Base-by-base conservation (phyloP, 2,329 filamentous ascomycete species). In the Sporothrix phasma region DNA sequence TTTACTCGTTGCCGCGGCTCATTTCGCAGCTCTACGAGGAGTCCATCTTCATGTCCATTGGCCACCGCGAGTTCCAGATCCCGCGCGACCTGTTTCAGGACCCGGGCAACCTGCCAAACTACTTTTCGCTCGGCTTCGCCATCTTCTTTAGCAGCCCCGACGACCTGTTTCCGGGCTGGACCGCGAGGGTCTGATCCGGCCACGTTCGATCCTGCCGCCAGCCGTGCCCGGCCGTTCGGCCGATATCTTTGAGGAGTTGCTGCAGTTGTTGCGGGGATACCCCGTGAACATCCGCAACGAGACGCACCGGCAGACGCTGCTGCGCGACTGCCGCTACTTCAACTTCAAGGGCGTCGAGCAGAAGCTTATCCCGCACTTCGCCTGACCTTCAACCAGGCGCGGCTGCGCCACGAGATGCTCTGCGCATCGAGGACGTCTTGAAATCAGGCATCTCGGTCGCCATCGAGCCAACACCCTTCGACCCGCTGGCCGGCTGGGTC, bases 311-410 rank as follows among this genome's bases (percentile, higher is more conserved):
- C 80, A 84, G 24, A 84, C 89, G 65, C 81, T 97, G 3, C 78
- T 97, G 1, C 83, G 89, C 46, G 93, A 97, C 74, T 94, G 90
- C 67, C 86, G 90, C 61, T 97, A 97, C 74, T 97, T 93, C 74
- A 91, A 96, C 73, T 87, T 97, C 69, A 93, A 92, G 72, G 92
- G 91, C 0, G 77, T 97, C 0, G 93, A 97, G 76, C 93, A 97
- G 75, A 87, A 85, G 68, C 79, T 97, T 11, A 88, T 97, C 49
- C 85, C 89, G 0, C 89, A 92, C n/a, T n/a, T n/a, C 73, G 75
- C 84, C 88, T 93, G 66, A 84, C 81, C 61, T 92, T 85, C 74
- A 96, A 97, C 71, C 82, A 89, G 41, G 76, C 82, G 17, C 82
- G 88, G 2, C 78, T 81, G 17, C 83, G 83, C 58, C 80, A 84